Conservation (phyloP, 1,139 yeast genomes). For the Nadsonia starkeyi-henricii region DNA sequence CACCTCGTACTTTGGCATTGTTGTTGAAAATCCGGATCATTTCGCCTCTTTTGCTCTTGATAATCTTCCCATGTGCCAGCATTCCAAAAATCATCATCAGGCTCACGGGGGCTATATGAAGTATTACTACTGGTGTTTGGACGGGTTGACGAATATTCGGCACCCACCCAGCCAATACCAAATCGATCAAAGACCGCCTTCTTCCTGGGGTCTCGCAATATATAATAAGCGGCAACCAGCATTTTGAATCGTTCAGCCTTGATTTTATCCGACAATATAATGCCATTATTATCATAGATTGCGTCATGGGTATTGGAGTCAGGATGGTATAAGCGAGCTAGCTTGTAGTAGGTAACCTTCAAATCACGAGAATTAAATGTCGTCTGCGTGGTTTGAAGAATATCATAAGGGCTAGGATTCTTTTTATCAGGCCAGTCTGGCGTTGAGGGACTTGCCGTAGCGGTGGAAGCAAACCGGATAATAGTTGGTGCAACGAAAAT, state of each 20-base stretch:
- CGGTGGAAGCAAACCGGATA: no score
- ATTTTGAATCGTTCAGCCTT: background rate
- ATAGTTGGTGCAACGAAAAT: no score
- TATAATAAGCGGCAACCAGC: background rate
- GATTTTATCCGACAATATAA: background rate
- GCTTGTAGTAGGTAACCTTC: background rate
- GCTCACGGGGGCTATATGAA: no score
- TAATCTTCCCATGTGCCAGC: background rate
- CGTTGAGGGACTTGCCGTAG: background rate
- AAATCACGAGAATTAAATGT: background rate
- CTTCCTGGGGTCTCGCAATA: background rate
- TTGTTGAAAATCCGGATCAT: no score
- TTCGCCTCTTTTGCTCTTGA: background rate
- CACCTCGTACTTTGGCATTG: background rate
- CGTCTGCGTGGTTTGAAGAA: background rate
- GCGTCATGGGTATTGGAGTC: background rate
- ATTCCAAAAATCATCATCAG: background rate
- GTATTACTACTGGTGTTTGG: no score
- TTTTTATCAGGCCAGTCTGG: conserved; percentile 18
- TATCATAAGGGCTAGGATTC: background rate
- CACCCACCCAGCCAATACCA: background rate
- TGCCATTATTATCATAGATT: background rate
- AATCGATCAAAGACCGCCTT: background rate
- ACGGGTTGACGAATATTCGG: no score
- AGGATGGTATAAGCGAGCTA: background rate